phyloP scores from a whole-genome alignment of 805 yeast species.

The Cyberlindnera americana region DNA sequence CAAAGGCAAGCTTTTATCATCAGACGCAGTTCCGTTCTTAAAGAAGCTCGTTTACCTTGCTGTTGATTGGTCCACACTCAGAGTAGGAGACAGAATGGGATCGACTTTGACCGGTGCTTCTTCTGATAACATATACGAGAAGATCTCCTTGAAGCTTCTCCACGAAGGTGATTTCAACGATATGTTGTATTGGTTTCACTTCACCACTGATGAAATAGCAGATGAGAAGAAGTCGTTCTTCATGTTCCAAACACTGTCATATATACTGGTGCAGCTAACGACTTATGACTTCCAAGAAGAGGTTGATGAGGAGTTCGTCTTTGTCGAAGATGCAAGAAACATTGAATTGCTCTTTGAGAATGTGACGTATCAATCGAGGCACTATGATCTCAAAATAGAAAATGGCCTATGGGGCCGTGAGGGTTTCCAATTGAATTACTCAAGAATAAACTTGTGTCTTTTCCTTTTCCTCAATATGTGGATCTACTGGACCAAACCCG shows the following conservation, averaged over 20 bases:
- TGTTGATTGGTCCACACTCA: slow-evolving; percentile 5
- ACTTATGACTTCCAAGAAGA: slow-evolving; percentile 12
- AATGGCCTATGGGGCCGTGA: slow-evolving; percentile 1
- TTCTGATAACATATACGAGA: not conserved
- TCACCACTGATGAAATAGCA: slow-evolving; percentile 11
- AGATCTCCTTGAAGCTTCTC: slow-evolving; percentile 1
- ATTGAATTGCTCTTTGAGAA: slow-evolving; percentile 15
- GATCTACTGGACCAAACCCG: slow-evolving; percentile 7
- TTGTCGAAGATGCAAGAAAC: slow-evolving; percentile 1
- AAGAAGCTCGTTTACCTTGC: slow-evolving; percentile 10
- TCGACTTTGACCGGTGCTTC: not conserved
- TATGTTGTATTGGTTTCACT: slow-evolving; percentile 14
- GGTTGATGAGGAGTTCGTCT: slow-evolving; percentile 3
- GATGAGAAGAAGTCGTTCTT: slow-evolving; percentile 4
- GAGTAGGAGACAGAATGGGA: not conserved
- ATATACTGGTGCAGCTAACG: slow-evolving; percentile 18
- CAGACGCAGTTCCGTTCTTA: slow-evolving; percentile 10
- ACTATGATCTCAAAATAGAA: slow-evolving; percentile 6
- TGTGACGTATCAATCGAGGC: slow-evolving; percentile 8
- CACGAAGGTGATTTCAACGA: slow-evolving; percentile 15
- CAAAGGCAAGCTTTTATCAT: slow-evolving; percentile 1
- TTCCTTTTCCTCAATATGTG: slow-evolving; percentile 19
- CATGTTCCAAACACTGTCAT: slow-evolving; percentile 5
- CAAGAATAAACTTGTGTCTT: slow-evolving; percentile 11
- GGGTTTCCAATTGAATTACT: slow-evolving; percentile 13